Percentiles rank a stretch among this genome's conserved stretches.
Conservation (phyloP, 441 rosid genomes). For the Brassica hybrid region DNA sequence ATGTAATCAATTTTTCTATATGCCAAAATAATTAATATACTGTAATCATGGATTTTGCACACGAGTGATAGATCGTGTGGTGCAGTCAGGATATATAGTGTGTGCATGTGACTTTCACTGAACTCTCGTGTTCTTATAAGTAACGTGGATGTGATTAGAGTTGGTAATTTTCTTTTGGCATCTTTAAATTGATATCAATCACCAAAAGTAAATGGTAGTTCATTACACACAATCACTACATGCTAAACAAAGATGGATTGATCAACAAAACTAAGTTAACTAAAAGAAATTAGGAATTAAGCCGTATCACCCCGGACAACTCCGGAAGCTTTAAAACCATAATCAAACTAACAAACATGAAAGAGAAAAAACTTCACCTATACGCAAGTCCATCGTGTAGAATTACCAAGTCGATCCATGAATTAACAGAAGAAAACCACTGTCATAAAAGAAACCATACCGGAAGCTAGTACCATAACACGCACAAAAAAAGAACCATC, state of each 20-base stretch:
- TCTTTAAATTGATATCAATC: not conserved
- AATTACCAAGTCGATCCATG: not conserved
- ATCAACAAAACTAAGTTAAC: not conserved
- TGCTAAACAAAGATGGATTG: not conserved
- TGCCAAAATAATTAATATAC: conserved; percentile 7
- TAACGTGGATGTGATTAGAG: not conserved
- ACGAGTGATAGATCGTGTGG: conserved; percentile 29
- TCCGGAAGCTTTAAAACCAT: not conserved
- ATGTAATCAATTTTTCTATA: not conserved
- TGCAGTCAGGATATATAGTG: conserved; percentile 17
- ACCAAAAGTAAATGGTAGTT: too few relatives aligned
- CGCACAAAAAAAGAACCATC: not conserved
- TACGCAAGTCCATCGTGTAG: too few relatives aligned
- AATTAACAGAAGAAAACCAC: not conserved
- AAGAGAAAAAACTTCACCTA: not conserved
- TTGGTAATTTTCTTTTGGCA: conserved; percentile 13
- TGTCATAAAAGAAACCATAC: not conserved
- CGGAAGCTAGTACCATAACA: not conserved
- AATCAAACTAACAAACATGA: not conserved
- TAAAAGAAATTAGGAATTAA: too few relatives aligned
- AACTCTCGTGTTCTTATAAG: conserved; percentile 20
- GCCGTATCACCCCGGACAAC: not conserved
- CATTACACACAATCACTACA: too few relatives aligned
- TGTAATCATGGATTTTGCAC: conserved; percentile 31
- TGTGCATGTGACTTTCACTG: conserved; percentile 30